Base-by-base conservation (phyloP, 1,284 basidiomycete species). In the Termitomyces sp. region DNA sequence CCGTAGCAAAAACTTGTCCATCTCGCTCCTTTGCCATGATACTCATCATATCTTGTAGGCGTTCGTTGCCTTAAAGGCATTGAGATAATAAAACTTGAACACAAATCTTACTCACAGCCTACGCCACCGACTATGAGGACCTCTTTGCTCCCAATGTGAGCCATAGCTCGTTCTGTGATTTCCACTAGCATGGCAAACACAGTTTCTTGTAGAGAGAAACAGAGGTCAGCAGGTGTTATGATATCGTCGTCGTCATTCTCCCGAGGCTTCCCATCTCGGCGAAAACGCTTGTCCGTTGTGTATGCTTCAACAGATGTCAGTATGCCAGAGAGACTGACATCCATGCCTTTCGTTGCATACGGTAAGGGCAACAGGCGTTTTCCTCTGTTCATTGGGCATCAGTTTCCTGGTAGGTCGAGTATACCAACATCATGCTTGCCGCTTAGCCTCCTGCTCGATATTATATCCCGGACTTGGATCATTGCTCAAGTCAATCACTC, bases 291-390 rank as follows among this genome's bases (percentile, higher is more conserved):
- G 68, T 94, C 91, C 49, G 70, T 62, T 1, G 91, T 97, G 64
- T 94, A 96, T 0, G 88, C 85, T 72, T 98, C 97, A 5, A 86
- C 83, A 3, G 91, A 86, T 8, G 91, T 89, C 38, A 99, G 74
- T 52, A 99, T 89, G 1, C 97, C 97, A 3, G 94, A 96, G 49
- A 99, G 77, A 58, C 93, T 92, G 56, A 99, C 76, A 67, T 99
- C 97, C 97, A 99, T 99, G 16, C 97, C 97, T 69, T 99, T 99
- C 0, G 96, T 99, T 0, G 95, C 81, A 68, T 99, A 99, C 5
- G 97, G 96, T 45, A 99, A 75, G 0, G 86, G 73, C 0, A 98
- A 68, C 1, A 99, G 72, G 33, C 86, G 82, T 61, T 77, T 85
- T 21, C 88, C 87, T 61, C 88, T 88, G 60, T 48, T n/a, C 38